A percentile compares a stretch with the other conserved stretches of the same genome.
Evolutionary conservation across 305 asterid species (phyloP).

Genomic region (Petunia hybrid): DNA sequence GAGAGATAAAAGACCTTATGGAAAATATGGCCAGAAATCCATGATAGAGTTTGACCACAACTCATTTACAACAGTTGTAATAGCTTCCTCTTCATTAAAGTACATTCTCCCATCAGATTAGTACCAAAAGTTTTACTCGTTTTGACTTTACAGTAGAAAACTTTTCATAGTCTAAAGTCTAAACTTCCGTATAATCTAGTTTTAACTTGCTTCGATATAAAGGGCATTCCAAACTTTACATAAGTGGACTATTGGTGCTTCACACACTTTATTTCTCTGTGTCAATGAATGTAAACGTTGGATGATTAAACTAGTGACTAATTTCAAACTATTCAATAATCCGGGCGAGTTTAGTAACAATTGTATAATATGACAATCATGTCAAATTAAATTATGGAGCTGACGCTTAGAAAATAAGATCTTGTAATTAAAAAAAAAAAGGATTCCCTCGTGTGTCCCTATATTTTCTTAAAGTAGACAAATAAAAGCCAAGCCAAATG

Average conservation of each 20-base stretch:
- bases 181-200: background rate
- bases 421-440: too few species aligned
- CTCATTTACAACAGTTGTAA: too few species aligned
- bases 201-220: background rate
- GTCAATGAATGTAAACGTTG: background rate
- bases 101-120: too few species aligned
- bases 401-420: background rate
- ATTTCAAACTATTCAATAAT: too few species aligned
- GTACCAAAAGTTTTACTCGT: background rate
- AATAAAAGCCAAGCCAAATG: too few species aligned
- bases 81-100: too few species aligned
- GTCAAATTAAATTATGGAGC: background rate
- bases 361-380: background rate
- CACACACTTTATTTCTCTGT: background rate
- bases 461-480: background rate
- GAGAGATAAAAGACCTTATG: too few species aligned
- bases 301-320: too few species aligned
- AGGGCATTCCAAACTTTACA: background rate
- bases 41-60: too few species aligned
- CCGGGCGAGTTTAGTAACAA: background rate
- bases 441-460: too few species aligned
- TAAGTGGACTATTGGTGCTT: background rate
- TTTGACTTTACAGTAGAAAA: background rate
- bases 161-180: background rate
- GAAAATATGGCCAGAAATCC: too few species aligned